Evolutionary conservation across 176 grass and related monocot genomes (phyloP), one percentile per base, ranked within the genome.

Genomic region (Cymbopogon citratus): DNA sequence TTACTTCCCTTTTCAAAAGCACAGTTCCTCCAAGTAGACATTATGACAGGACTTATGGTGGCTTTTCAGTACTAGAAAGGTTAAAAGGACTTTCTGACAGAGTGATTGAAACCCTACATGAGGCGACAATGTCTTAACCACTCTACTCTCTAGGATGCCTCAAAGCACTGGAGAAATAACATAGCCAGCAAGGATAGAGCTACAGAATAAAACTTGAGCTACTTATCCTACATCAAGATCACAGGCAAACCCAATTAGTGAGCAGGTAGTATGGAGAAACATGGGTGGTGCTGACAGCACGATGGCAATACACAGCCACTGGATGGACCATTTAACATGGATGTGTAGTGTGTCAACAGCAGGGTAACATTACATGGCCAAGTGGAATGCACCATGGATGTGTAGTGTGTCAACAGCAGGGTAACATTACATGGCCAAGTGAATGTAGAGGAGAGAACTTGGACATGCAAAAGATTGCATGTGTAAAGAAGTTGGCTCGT

Each of bases 261-360:
- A 23, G n/a, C 38, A 2, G 10, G 26, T 48, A 36, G 34, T 38
- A 27, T 48, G 36, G 41, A 45, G 61, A 81, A 65, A 69, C 41
- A 66, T 86, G 62, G 72, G 34, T 69, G 46, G 26, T 23, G 13
- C 66, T 78, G 54, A 48, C 21, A 38, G 14, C 26, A 85, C 35
- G 9, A 79, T 26, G n/a, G 36, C n/a, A 72, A 62, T 56, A 45
- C 66, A 77, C 45, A 45, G 77, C 59, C 3, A 25, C 25, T 35
- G 65, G 51, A 46, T 60, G 28, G 9, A 7, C 24, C 51, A 70
- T 25, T 16, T 69, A 44, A 66, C 74, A 77, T 45, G 7, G 49
- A 44, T 5, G 9, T 45, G 46, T 19, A 57, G 33, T 45, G 9
- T 27, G 1, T 66, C 74, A 84, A 59, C 12, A 69, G 73, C 27